These are phyloP conservation scores for Phyllosticta citribraziliensis DNA, from an alignment of 2,329 filamentous ascomycete genomes.

Conservation along the genomic window DNA sequence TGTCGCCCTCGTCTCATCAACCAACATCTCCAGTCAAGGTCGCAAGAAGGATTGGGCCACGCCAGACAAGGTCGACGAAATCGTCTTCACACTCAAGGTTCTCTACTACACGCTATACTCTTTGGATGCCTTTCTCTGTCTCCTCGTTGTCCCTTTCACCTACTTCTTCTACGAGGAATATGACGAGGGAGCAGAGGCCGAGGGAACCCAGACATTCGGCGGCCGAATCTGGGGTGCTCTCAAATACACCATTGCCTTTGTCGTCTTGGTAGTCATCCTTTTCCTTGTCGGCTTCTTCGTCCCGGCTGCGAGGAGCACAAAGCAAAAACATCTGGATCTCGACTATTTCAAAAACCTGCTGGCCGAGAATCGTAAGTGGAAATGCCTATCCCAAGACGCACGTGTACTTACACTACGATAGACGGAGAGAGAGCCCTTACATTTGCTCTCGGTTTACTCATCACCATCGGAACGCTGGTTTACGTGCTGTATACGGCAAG, in stretches of 20 bases:
- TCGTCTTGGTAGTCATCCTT: slow-evolving; percentile 67
- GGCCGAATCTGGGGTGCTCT: slow-evolving; percentile 71
- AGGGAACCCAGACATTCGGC: slow-evolving; percentile 61
- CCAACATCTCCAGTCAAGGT: slow-evolving; percentile 63
- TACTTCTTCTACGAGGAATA: slow-evolving; percentile 99
- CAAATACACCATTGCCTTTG: slow-evolving; percentile 83
- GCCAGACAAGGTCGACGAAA: slow-evolving; percentile 64
- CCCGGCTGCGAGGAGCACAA: slow-evolving; percentile 61
- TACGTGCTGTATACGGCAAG: slow-evolving; percentile 84
- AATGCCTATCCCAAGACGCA: neutral
- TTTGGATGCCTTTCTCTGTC: slow-evolving; percentile 78
- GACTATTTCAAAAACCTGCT: slow-evolving; percentile 87
- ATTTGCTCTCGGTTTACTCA: slow-evolving; percentile 79
- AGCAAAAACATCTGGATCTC: slow-evolving; percentile 59
- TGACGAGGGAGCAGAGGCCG: slow-evolving; percentile 77
- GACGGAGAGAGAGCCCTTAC: slow-evolving; percentile 85
- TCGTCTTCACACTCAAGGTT: slow-evolving; percentile 70
- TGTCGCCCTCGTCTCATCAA: slow-evolving; percentile 87
- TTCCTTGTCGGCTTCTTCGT: slow-evolving; percentile 94
- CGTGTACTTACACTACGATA: slow-evolving; percentile 18
- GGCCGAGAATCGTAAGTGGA: slow-evolving; percentile 60
- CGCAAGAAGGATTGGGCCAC: slow-evolving; percentile 93
- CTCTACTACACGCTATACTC: slow-evolving; percentile 93
- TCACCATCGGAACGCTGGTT: slow-evolving; percentile 74
- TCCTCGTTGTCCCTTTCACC: slow-evolving; percentile 84